phyloP scores from a whole-genome alignment of 495 filamentous ascomycete genomes.

The Podospora appendiculata region DNA sequence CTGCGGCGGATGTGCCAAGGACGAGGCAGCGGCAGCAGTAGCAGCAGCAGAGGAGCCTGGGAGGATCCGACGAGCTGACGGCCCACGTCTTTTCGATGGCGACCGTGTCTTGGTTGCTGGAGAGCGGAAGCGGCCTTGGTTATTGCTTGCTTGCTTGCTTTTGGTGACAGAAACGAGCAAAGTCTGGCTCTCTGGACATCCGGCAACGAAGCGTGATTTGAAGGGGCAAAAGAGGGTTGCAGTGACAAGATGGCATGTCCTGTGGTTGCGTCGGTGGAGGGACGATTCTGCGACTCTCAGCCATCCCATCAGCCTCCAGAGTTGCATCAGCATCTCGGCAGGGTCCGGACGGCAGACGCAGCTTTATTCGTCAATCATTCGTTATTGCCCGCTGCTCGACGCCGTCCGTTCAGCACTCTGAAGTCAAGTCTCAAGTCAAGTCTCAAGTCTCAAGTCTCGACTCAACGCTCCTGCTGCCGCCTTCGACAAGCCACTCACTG shows the following conservation, averaged over 20 bases:
- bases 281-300: constrained; percentile 9
- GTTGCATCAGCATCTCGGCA: not conserved
- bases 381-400: no score
- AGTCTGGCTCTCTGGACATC: constrained; percentile 1
- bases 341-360: no score
- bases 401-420: no score
- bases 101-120: no score
- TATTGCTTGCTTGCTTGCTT: no score
- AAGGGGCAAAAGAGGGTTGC: constrained; percentile 11
- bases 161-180: constrained; percentile 6
- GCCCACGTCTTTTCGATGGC: no score
- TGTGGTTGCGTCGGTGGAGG: constrained; percentile 13
- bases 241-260: constrained; percentile 11
- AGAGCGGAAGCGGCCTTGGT: no score
- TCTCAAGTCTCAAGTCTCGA: no score
- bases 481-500: no score
- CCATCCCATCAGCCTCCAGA: constrained; percentile 3
- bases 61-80: not conserved
- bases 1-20: not conserved
- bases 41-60: not conserved
- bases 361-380: no score
- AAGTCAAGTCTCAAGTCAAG: no score
- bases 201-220: constrained; percentile 11
- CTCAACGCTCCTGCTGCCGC: no score
- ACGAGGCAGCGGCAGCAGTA: not conserved